A percentile compares a stretch with the other conserved stretches of the same genome.
These are phyloP conservation scores for Trypanosoma vivax DNA, from an alignment of 208 protist species.

Conservation along the genomic window DNA sequence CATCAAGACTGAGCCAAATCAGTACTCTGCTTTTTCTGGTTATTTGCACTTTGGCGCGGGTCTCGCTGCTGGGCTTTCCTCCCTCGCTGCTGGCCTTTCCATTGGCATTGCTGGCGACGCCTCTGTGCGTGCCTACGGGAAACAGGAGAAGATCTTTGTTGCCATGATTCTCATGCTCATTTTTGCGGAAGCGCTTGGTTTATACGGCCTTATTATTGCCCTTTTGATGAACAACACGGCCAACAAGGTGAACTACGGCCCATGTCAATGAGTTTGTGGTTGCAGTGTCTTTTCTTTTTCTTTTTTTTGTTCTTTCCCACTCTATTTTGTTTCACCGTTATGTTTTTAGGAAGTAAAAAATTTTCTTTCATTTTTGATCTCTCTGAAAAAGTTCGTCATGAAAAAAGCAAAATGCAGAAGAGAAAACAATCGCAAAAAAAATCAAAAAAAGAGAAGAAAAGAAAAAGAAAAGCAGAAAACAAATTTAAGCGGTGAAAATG, in stretches of 20 bases:
- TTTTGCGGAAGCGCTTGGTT: constrained; percentile 98
- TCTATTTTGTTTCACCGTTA: too few species aligned
- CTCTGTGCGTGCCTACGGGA: constrained; percentile 79
- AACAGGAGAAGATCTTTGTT: constrained; percentile 98
- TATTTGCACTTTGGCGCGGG: constrained; percentile 86
- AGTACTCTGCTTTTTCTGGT: constrained; percentile 68
- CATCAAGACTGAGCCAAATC: constrained; percentile 61
- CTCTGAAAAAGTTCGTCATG: too few species aligned
- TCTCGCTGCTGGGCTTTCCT: constrained; percentile 93
- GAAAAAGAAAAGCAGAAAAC: too few species aligned
- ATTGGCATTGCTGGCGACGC: constrained; percentile 99
- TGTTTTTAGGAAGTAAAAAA: too few species aligned
- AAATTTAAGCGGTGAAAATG: too few species aligned
- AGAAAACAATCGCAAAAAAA: too few species aligned
- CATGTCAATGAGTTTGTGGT: constrained; percentile 10
- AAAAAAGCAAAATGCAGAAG: constrained; percentile 1
- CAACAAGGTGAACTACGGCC: constrained; percentile 42
- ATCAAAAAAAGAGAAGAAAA: too few species aligned
- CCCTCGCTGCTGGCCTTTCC: constrained; percentile 96
- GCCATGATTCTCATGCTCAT: constrained; percentile 99
- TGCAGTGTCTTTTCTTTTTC: constrained; percentile 15
- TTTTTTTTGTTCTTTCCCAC: constrained; percentile 18
- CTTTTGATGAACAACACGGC: constrained; percentile 92
- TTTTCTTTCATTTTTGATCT: constrained; percentile 5
- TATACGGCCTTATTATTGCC: constrained; percentile 99